A percentile compares a stretch with the other conserved stretches of the same genome.
These are phyloP conservation scores for Elongisporangium undulatum DNA, from an alignment of 352 stramenopile species.

Conservation along the genomic window DNA sequence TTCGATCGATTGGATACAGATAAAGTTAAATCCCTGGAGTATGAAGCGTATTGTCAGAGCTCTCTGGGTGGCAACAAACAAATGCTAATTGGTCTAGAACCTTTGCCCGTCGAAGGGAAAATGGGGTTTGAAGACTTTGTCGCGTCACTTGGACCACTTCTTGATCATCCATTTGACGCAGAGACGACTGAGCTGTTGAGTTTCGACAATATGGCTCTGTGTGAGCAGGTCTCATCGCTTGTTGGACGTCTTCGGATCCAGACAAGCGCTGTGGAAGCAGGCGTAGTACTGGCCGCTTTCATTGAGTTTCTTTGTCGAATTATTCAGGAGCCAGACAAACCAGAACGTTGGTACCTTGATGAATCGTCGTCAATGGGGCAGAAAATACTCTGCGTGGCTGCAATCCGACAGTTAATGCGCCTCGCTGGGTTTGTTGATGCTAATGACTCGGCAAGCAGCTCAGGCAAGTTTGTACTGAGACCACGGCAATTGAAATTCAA, in stretches of 20 bases:
- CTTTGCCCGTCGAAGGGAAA: slow-evolving; percentile 17
- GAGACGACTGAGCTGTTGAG: slow-evolving; percentile 1
- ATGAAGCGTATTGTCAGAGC: neutral
- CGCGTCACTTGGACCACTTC: slow-evolving; percentile 34
- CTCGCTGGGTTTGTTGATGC: slow-evolving; percentile 26
- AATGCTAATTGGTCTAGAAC: neutral
- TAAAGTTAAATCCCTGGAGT: slow-evolving; percentile 25
- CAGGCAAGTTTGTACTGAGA: slow-evolving; percentile 21
- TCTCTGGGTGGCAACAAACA: neutral
- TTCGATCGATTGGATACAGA: slow-evolving; percentile 37
- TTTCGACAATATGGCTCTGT: slow-evolving; percentile 20
- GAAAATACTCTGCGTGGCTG: slow-evolving; percentile 18
- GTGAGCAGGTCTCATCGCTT: slow-evolving; percentile 31
- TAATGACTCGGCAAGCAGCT: neutral
- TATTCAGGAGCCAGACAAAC: slow-evolving; percentile 35
- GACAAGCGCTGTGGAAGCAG: slow-evolving; percentile 13
- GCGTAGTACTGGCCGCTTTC: slow-evolving; percentile 19
- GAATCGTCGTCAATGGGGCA: slow-evolving; percentile 13
- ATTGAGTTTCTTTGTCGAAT: slow-evolving; percentile 23
- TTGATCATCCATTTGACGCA: slow-evolving; percentile 36
- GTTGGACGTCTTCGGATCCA: slow-evolving; percentile 37
- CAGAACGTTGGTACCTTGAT: slow-evolving; percentile 25
- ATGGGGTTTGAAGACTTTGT: slow-evolving; percentile 59
- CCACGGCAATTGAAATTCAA: slow-evolving; percentile 37
- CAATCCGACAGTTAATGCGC: slow-evolving; percentile 27